Percentiles rank a stretch among this genome's conserved stretches.
phyloP scores from a whole-genome alignment of 78 protist genomes.

The Dictyostelium citrinum region DNA sequence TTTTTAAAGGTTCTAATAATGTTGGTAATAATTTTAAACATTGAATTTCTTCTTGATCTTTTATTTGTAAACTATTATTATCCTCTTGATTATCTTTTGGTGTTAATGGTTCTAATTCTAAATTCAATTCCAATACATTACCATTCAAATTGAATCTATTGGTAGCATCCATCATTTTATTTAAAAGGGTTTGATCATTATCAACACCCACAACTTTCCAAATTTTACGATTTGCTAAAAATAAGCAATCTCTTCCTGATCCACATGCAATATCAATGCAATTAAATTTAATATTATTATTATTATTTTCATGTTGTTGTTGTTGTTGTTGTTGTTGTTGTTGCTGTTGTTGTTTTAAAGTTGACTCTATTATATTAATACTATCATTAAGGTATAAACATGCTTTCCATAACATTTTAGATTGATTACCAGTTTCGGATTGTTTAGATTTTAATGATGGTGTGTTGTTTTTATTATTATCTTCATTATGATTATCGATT shows the following conservation, averaged over 20 bases:
- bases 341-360: neutral
- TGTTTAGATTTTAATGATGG: neutral
- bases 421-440: neutral
- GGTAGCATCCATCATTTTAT: slow-evolving; percentile 3
- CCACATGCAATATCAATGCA: slow-evolving; percentile 80
- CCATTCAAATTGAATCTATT: neutral
- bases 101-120: slow-evolving; percentile 1
- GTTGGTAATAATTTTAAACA: neutral
- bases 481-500: neutral
- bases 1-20: neutral
- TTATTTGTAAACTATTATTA: neutral
- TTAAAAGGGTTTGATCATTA: slow-evolving; percentile 22
- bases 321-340: neutral
- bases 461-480: neutral
- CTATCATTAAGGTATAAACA: neutral
- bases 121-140: neutral
- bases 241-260: slow-evolving; percentile 70
- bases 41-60: neutral
- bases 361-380: slow-evolving; percentile 12
- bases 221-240: neutral
- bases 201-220: slow-evolving; percentile 36
- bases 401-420: slow-evolving; percentile 51
- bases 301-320: neutral
- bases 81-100: neutral
- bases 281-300: neutral